phyloP scores from a whole-genome alignment of 768 basidiomycete species.

The Mycena leptocephala region DNA sequence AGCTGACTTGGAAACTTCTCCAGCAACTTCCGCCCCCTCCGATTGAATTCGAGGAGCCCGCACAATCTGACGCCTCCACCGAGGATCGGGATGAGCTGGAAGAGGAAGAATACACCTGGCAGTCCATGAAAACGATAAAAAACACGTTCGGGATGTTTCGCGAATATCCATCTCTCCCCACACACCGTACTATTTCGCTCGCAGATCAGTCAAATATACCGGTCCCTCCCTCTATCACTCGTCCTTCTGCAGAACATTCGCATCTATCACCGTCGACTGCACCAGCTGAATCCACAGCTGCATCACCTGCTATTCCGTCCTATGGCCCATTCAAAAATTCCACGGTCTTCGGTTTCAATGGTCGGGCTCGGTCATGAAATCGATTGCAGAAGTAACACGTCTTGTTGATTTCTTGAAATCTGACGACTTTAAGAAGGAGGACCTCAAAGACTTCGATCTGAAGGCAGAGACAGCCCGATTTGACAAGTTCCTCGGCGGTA shows the following conservation, averaged over 20 bases:
- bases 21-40: not conserved
- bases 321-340: conserved; percentile 18
- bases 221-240: not conserved
- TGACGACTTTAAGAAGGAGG: conserved; percentile 26
- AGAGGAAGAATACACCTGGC: not conserved
- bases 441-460: conserved; percentile 14
- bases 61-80: not conserved
- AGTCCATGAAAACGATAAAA: conserved; percentile 2
- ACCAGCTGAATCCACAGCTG: not conserved
- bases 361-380: conserved; percentile 30
- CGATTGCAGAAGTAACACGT: not conserved
- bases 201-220: conserved; percentile 12
- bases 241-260: not conserved
- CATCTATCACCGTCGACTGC: not conserved
- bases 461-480: conserved; percentile 5
- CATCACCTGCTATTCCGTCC: no score
- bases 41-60: not conserved
- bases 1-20: conserved; percentile 1
- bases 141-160: conserved; percentile 33
- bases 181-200: conserved; percentile 3
- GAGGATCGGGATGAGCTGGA: no score
- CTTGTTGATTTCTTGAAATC: conserved; percentile 28
- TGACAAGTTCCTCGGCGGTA: not conserved
- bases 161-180: conserved; percentile 30
- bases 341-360: conserved; percentile 26